These are phyloP conservation scores for Boeremia exigua DNA, from an alignment of 2,329 filamentous ascomycete species.

Conservation along the genomic window DNA sequence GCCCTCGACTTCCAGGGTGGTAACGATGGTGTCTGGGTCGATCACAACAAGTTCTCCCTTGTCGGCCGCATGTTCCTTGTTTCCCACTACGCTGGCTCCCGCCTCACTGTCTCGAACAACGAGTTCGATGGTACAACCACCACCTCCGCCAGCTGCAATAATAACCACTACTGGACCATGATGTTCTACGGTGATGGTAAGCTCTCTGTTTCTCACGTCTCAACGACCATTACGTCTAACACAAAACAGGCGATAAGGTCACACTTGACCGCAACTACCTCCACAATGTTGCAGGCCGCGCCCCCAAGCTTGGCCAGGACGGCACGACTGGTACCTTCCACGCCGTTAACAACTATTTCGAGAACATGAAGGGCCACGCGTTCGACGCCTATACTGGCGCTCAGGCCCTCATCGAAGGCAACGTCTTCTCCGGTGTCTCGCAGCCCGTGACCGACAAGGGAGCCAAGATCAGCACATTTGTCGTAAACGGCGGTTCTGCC, in stretches of 20 bases:
- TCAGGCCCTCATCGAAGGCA: slow-evolving; percentile 51
- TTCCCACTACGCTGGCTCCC: slow-evolving; percentile 41
- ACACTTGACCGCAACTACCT: slow-evolving; percentile 56
- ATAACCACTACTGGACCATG: slow-evolving; percentile 57
- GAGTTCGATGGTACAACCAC: slow-evolving; percentile 54
- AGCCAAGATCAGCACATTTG: slow-evolving; percentile 34
- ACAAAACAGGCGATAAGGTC: slow-evolving; percentile 43
- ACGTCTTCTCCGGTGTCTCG: slow-evolving; percentile 53
- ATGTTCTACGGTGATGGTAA: slow-evolving; percentile 40
- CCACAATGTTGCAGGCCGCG: slow-evolving; percentile 54
- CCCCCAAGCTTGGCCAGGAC: slow-evolving; percentile 52
- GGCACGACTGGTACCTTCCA: slow-evolving; percentile 29
- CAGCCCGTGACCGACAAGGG: slow-evolving; percentile 46
- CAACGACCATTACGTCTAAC: not conserved
- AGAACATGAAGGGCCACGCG: slow-evolving; percentile 49
- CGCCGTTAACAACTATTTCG: slow-evolving; percentile 44
- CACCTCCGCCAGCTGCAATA: slow-evolving; percentile 54
- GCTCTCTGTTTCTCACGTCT: not conserved
- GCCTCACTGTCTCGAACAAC: slow-evolving; percentile 56
- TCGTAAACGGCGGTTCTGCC: slow-evolving; percentile 35
- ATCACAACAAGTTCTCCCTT: slow-evolving; percentile 50
- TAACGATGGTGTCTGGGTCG: slow-evolving; percentile 47
- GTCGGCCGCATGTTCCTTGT: slow-evolving; percentile 56
- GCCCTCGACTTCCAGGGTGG: slow-evolving; percentile 45
- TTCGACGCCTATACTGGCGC: slow-evolving; percentile 49